A percentile compares a stretch with the other conserved stretches of the same genome.
These are phyloP conservation scores for Arabis hirsuta DNA, from an alignment of 345 rosid genomes.

Conservation along the genomic window DNA sequence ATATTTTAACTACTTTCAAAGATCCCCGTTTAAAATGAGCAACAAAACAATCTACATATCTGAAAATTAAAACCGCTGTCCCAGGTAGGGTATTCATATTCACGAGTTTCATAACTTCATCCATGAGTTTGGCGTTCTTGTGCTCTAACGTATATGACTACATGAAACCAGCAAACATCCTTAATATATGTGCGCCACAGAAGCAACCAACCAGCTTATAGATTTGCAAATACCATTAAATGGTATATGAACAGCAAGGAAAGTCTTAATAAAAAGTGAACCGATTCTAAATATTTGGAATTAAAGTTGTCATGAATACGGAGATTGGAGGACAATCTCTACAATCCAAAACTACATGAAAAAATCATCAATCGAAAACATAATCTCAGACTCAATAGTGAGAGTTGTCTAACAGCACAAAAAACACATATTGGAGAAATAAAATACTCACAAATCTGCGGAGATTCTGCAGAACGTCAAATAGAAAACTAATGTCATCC, in stretches of 20 bases:
- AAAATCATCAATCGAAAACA: background rate
- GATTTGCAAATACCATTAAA: constrained; percentile 62
- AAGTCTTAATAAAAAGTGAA: background rate
- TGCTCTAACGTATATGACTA: constrained; percentile 72
- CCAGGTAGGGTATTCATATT: constrained; percentile 69
- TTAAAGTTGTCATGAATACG: no score
- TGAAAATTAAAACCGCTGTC: constrained; percentile 80
- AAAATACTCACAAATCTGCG: constrained; percentile 74
- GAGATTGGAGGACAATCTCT: no score
- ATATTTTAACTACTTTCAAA: background rate
- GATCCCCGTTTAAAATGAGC: background rate
- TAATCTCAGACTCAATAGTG: background rate
- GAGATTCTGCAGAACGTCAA: constrained; percentile 63
- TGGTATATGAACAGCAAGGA: constrained; percentile 41
- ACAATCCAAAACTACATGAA: background rate
- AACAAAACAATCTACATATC: constrained; percentile 45
- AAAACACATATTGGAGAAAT: background rate
- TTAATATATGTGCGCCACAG: constrained; percentile 10
- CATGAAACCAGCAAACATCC: constrained; percentile 12
- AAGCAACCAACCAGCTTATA: constrained; percentile 1
- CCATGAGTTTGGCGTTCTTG: constrained; percentile 66
- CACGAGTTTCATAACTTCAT: constrained; percentile 66
- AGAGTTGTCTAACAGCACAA: constrained; percentile 9
- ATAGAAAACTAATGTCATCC: constrained; percentile 75
- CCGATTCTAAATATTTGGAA: constrained; percentile 8